Conservation (phyloP, 805 yeast genomes). For the Nakazawaea ernobii region DNA sequence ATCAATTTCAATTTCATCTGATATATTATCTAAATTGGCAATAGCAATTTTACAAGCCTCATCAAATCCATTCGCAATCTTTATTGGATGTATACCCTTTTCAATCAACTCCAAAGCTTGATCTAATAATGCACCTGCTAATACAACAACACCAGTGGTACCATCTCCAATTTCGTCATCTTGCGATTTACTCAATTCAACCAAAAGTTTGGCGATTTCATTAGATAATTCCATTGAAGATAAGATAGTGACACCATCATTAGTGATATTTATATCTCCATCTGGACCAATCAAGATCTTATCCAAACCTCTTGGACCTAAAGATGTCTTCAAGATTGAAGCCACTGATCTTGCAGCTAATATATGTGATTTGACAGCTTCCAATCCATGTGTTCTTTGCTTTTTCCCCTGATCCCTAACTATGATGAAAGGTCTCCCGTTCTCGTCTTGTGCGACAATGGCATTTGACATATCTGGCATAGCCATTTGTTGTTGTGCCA, state of each 20-base stretch:
- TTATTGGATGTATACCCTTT: constrained; percentile 95
- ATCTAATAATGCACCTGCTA: constrained; percentile 90
- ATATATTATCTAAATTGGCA: constrained; percentile 62
- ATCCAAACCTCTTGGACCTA: constrained; percentile 98
- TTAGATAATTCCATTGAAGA: constrained; percentile 94
- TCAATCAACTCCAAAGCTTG: constrained; percentile 93
- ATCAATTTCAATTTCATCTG: constrained; percentile 56
- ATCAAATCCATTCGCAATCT: constrained; percentile 95
- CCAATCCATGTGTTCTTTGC: constrained; percentile 63
- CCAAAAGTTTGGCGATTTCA: constrained; percentile 92
- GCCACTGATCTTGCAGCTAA: constrained; percentile 94
- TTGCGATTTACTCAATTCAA: constrained; percentile 89
- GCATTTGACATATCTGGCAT: constrained; percentile 97
- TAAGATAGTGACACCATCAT: constrained; percentile 96
- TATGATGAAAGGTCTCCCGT: constrained; percentile 98
- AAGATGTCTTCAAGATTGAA: constrained; percentile 81
- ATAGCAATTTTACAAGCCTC: constrained; percentile 94
- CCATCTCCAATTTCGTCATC: constrained; percentile 99
- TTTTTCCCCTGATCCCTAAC: constrained; percentile 69
- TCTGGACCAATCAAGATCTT: constrained; percentile 93
- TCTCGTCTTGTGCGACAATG: constrained; percentile 97
- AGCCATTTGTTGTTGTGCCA: constrained; percentile 30
- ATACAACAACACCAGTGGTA: constrained; percentile 96
- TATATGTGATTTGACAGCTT: constrained; percentile 84
- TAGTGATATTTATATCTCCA: constrained; percentile 96